phyloP scores from a whole-genome alignment of 2,329 filamentous ascomycete species.

The Mollisiaceae sp. region DNA sequence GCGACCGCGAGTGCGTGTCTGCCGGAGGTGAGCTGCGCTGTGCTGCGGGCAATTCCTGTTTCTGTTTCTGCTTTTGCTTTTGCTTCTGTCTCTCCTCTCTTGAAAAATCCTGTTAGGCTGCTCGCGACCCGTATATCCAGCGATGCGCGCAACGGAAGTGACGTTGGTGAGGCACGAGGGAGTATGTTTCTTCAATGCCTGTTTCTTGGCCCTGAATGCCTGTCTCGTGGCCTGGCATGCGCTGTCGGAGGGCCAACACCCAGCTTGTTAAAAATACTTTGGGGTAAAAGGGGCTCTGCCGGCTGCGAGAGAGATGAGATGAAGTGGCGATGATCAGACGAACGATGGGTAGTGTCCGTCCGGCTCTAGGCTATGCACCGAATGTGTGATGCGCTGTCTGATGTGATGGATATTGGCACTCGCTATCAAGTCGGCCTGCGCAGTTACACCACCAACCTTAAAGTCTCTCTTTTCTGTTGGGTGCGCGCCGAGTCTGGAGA shows the following conservation, averaged over 20 bases:
- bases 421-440: neutral
- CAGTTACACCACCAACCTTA: neutral
- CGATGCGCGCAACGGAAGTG: neutral
- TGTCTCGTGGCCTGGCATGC: neutral
- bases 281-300: slow-evolving; percentile 1
- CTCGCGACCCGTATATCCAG: too few species aligned
- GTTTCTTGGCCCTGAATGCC: neutral
- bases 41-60: too few species aligned
- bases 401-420: neutral
- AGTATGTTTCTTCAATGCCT: neutral
- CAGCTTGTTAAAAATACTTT: slow-evolving; percentile 3
- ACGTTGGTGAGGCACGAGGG: neutral
- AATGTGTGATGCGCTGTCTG: neutral
- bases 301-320: slow-evolving; percentile 6
- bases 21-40: too few species aligned
- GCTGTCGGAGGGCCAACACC: slow-evolving; percentile 6
- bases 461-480: neutral
- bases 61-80: too few species aligned
- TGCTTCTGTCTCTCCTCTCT: too few species aligned
- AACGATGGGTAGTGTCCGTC: neutral
- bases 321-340: slow-evolving; percentile 15
- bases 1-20: too few species aligned
- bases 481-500: slow-evolving; percentile 8
- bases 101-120: too few species aligned
- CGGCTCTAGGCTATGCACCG: neutral